Percentiles rank a stretch among this genome's conserved stretches.
Conservation (phyloP, 768 basidiomycete genomes). For the Leccinum imitatum region DNA sequence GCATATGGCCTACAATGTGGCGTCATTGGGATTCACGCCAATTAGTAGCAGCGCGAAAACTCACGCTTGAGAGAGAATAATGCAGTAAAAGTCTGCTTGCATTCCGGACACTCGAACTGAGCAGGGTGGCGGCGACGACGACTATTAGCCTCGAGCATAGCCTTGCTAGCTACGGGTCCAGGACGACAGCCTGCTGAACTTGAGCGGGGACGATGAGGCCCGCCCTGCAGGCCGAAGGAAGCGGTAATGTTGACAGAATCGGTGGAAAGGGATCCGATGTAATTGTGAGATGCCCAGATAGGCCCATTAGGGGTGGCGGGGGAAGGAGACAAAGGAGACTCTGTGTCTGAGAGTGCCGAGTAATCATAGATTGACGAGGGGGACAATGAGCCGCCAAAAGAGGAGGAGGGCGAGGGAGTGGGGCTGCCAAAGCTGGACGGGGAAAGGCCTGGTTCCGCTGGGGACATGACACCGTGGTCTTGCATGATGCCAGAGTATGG, state of each 20-base stretch:
- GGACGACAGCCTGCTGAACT: constrained; percentile 13
- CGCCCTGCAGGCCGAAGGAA: not conserved
- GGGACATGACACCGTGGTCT: constrained; percentile 2
- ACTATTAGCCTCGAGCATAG: constrained; percentile 33
- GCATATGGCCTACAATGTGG: constrained; percentile 25
- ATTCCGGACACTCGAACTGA: constrained; percentile 16
- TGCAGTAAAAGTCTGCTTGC: constrained; percentile 30
- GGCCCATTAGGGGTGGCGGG: constrained; percentile 15
- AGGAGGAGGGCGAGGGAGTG: constrained; percentile 28
- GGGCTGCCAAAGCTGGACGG: constrained; percentile 15
- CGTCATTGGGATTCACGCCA: constrained; percentile 1
- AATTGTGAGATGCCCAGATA: constrained; percentile 7
- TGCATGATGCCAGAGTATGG: constrained; percentile 16
- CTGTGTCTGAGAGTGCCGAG: constrained; percentile 20
- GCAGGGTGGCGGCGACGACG: constrained; percentile 32
- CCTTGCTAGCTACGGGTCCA: constrained; percentile 30
- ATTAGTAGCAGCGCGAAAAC: not conserved
- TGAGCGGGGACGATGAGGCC: constrained; percentile 21
- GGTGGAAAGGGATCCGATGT: not conserved
- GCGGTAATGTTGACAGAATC: constrained; percentile 1
- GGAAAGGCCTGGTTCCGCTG: constrained; percentile 7
- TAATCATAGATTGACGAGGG: constrained; percentile 17
- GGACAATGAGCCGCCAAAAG: constrained; percentile 24
- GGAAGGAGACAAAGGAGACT: constrained; percentile 19
- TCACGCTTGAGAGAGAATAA: constrained; percentile 34